These are phyloP conservation scores for Aspergillus sp. DNA, from an alignment of 2,329 filamentous ascomycete genomes.

Conservation along the genomic window DNA sequence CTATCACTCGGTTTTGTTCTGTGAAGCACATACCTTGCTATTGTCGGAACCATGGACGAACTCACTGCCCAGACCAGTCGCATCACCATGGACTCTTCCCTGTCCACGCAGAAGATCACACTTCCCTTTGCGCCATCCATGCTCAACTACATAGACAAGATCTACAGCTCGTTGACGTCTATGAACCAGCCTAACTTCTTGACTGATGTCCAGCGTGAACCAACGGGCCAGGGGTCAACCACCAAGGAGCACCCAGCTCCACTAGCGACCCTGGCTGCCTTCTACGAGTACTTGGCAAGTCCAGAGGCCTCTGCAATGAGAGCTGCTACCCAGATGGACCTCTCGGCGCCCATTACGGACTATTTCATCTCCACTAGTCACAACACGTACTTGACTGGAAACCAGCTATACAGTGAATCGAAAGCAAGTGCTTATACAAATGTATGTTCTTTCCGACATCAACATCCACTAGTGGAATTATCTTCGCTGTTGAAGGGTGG, in stretches of 20 bases:
- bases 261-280: slow-evolving; percentile 43
- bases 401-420: slow-evolving; percentile 77
- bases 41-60: slow-evolving; percentile 5
- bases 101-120: background rate
- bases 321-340: slow-evolving; percentile 53
- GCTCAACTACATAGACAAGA: slow-evolving; percentile 35
- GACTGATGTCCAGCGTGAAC: slow-evolving; percentile 25
- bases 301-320: slow-evolving; percentile 46
- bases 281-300: slow-evolving; percentile 52
- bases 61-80: slow-evolving; percentile 19
- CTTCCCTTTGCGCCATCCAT: slow-evolving; percentile 34
- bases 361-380: slow-evolving; percentile 96
- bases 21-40: background rate
- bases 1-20: background rate
- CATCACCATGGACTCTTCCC: slow-evolving; percentile 16
- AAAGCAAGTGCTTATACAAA: slow-evolving; percentile 77
- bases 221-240: background rate
- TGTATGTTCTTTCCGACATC: slow-evolving; percentile 50
- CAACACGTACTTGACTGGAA: slow-evolving; percentile 88
- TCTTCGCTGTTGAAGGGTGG: too few relatives aligned
- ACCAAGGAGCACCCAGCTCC: slow-evolving; percentile 12
- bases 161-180: slow-evolving; percentile 35
- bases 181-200: slow-evolving; percentile 27
- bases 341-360: slow-evolving; percentile 72
- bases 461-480: too few relatives aligned